A percentile compares a stretch with the other conserved stretches of the same genome.
Conservation (phyloP, 352 stramenopile species). For the Globisporangium paroecandrum region DNA sequence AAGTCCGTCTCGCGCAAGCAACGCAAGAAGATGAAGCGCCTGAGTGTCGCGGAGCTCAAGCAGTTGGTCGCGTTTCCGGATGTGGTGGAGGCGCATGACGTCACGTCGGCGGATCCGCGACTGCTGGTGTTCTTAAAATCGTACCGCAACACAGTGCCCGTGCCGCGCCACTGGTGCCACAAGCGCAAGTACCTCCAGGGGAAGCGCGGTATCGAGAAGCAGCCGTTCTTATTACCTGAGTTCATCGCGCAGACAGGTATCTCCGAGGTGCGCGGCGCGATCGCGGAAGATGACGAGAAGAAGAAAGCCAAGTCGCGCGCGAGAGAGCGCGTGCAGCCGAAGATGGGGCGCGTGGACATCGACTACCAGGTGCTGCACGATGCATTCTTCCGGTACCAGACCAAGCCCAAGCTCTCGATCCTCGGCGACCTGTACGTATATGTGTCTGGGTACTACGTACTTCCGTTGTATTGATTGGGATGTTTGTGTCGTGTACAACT, state of each 20-base stretch:
- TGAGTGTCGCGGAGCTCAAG: slow-evolving; percentile 97
- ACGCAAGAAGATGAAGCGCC: slow-evolving; percentile 90
- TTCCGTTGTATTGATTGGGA: slow-evolving; percentile 15
- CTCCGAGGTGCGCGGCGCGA: slow-evolving; percentile 68
- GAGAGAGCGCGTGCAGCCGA: slow-evolving; percentile 91
- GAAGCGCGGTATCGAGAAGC: slow-evolving; percentile 95
- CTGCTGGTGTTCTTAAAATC: slow-evolving; percentile 96
- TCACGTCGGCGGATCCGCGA: slow-evolving; percentile 93
- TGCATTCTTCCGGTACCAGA: slow-evolving; percentile 99
- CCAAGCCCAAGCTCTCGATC: slow-evolving; percentile 91
- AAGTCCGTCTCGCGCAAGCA: slow-evolving; percentile 88
- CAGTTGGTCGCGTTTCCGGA: slow-evolving; percentile 90
- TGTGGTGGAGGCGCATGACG: slow-evolving; percentile 96
- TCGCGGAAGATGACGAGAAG: slow-evolving; percentile 84
- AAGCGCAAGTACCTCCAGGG: slow-evolving; percentile 99
- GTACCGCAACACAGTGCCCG: slow-evolving; percentile 94
- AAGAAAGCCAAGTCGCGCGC: slow-evolving; percentile 92
- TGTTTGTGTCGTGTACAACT: not conserved
- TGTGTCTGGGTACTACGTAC: slow-evolving; percentile 16
- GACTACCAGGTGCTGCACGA: slow-evolving; percentile 98
- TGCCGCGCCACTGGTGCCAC: slow-evolving; percentile 96
- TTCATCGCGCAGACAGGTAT: slow-evolving; percentile 98
- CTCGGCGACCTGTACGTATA: slow-evolving; percentile 70
- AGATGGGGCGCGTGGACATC: slow-evolving; percentile 97
- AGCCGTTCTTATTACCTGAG: slow-evolving; percentile 93